Base-by-base conservation (phyloP, 1,139 yeast genomes). In the Pichiaceae sp. region DNA sequence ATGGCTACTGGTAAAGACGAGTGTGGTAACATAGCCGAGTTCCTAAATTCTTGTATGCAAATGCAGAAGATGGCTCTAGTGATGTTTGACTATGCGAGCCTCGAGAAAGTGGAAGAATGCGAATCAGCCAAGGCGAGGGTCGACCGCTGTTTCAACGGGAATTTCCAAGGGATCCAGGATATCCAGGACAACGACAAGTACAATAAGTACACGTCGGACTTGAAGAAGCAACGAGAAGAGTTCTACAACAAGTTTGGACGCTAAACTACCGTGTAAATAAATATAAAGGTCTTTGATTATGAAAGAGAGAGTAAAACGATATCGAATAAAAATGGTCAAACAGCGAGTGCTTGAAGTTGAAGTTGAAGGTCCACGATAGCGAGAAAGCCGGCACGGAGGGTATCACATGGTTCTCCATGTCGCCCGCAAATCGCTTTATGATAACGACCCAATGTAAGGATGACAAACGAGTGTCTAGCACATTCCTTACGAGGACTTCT, bases 321-420 rank as follows among this genome's bases (percentile, higher is more conserved):
- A 30, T 19, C 15, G 17, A 30, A 30, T 6, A 12, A 30, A 30
- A 89, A 80, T 66, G 87, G 86, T 70, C 87, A 96, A 60, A 89
- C 96, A 81, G 96, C 96, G 53, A 96, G 96, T 57, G 87, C 75
- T 11, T 32, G 34, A 18, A 19, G 17, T 15, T 11, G 7, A 9
- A 9, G 6, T 16, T 5, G 8, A 26, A 12, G 29, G 7, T 8
- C 18, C 12, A 29, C 6, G 7, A 8, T 16, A 7, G 7, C 11
- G 9, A 21, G 24, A 7, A 7, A 11, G 11, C 7, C 7, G 9
- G 24, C 7, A 21, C 7, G 24, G 24, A 21, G 24, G 24, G 24
- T 21, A 21, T 21, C 24, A 21, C 9, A 21, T 21, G 11, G 24
- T 21, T 7, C 24, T 21, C 24, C 24, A 21, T 11, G 24, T 21